Base-by-base conservation (phyloP, 139 green algal species). In the Chlorella vulgaris region DNA sequence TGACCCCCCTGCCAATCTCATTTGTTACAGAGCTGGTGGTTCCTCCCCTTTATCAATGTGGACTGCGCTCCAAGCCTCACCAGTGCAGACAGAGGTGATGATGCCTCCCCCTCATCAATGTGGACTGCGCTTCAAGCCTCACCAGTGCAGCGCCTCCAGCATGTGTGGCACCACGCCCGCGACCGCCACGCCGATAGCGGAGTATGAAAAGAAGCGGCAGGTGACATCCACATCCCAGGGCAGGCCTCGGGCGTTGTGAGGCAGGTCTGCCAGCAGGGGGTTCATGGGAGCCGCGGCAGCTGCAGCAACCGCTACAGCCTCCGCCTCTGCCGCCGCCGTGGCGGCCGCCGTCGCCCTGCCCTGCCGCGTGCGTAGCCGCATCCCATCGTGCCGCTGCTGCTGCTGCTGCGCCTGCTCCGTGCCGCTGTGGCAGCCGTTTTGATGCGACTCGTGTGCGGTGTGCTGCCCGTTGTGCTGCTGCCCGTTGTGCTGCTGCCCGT, bases 211-310 rank as follows among this genome's bases (percentile, higher is more conserved):
- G 55, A 90, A 91, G 10, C 85, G 62, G 2, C 77, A 33, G 18
- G 87, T 90, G 3, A 88, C 71, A 7, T 78, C 67, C 21, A 90
- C 78, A 33, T 91, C 87, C 71, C 71, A 90, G 0, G 85, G 76
- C 38, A 62, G 7, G 19, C 87, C 85, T 7, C 66, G 0, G 18
- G 69, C n/a, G 38, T 78, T 76, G 7, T 81, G 50, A 21, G 85
- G 87, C 58, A 88, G 70, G 31, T 51, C 73, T 18, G 73, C 73
- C 22, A 79, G 69, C 42, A 47, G 50, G 1, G 35, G 22, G 35
- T 79, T 53, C 18, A 36, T 35, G 1, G 21, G 35, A 22, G 51
- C 33, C 53, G 35, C n/a, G 39, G 47, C 75, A 8, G n/a, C 55
- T 19, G 35, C 6, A 28, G 26, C 10, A 22, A 22, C 70, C 13